Percentiles rank a stretch among this genome's conserved stretches.
Conservation (phyloP, 108 stramenopile genomes). For the Fragilaria crotonensis region DNA sequence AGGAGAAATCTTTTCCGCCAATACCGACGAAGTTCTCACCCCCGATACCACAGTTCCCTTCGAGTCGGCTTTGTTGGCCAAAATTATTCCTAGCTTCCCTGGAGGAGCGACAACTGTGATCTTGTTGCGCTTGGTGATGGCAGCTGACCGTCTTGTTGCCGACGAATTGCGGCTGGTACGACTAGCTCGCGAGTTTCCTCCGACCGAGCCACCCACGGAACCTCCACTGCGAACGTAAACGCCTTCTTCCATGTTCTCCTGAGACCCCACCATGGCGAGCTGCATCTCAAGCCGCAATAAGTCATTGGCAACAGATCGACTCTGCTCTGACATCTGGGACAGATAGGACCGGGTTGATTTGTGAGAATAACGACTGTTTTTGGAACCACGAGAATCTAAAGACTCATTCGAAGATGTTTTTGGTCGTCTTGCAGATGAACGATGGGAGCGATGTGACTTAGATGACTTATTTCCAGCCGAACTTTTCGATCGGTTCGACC, state of each 20-base stretch:
- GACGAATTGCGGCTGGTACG: constrained; percentile 11
- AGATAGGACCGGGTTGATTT: constrained; percentile 71
- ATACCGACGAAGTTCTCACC: constrained; percentile 67
- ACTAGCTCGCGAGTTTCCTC: constrained; percentile 15
- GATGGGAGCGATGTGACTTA: constrained; percentile 44
- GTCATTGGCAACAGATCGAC: constrained; percentile 81
- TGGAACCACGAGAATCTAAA: constrained; percentile 42
- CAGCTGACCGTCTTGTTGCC: constrained; percentile 26
- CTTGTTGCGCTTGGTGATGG: constrained; percentile 38
- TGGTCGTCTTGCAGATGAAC: constrained; percentile 8
- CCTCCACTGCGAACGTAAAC: constrained; percentile 8
- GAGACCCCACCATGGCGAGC: constrained; percentile 72
- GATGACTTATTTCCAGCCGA: constrained; percentile 59
- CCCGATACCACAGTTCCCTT: constrained; percentile 86
- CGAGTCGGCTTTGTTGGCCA: constrained; percentile 83
- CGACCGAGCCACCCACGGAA: constrained; percentile 1
- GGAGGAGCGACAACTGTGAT: constrained; percentile 72
- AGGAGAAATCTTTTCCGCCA: constrained; percentile 69
- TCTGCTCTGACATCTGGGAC: constrained; percentile 81
- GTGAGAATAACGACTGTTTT: constrained; percentile 61
- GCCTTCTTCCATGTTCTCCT: constrained; percentile 17
- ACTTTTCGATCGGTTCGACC: constrained; percentile 64
- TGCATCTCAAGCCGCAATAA: constrained; percentile 79
- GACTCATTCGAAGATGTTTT: constrained; percentile 20
- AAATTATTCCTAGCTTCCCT: constrained; percentile 84